Evolutionary conservation across 164 flowering plant species (phyloP), one percentile per base, ranked within the genome.

Genomic region (Annona squamosa): DNA sequence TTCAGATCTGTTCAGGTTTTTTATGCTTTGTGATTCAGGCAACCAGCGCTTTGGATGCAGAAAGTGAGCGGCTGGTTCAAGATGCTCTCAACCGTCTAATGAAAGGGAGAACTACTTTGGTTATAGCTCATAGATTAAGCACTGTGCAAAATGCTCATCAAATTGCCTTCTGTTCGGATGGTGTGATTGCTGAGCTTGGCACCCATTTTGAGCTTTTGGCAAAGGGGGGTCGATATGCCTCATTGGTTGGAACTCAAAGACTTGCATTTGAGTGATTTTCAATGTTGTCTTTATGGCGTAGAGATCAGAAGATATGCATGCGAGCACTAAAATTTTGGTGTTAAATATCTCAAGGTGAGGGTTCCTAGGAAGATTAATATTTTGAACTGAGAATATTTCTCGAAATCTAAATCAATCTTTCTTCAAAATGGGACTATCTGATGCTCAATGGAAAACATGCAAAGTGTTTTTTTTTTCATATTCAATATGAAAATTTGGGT

Each of bases 91-190:
- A 87, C 79, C 90, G 78, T 73, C 84, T 93, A 74, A 91, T 93
- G 97, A 90, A 89, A 77, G 98, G 90, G 61, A 86, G 97, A 77
- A 93, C 98, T 65, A 90, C 98, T 48, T 81, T 95, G 83, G 97
- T 95, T 70, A 90, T 95, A 79, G 98, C 97, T 74, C 99, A 95
- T 80, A 82, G 97, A 74, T 80, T 95, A 81, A 93, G 99, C 84
- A 95, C 99, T 3, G 99, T 95, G 72, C 98, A 93, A 78, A 93
- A 89, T 83, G 99, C 99, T 4, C 79, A 91, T 76, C 97, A 87
- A 78, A 95, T 95, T 74, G 99, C 98, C 44, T 76, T 95, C 67
- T 89, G 94, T 82, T 88, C 96, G 6, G 88, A 83, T 75, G 98
- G 99, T 67, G 86, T 71, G 81, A 84, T 95, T 73, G 78, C 84